These are phyloP conservation scores for Spongospora subterranea DNA, from an alignment of 208 protist species.

Conservation along the genomic window DNA sequence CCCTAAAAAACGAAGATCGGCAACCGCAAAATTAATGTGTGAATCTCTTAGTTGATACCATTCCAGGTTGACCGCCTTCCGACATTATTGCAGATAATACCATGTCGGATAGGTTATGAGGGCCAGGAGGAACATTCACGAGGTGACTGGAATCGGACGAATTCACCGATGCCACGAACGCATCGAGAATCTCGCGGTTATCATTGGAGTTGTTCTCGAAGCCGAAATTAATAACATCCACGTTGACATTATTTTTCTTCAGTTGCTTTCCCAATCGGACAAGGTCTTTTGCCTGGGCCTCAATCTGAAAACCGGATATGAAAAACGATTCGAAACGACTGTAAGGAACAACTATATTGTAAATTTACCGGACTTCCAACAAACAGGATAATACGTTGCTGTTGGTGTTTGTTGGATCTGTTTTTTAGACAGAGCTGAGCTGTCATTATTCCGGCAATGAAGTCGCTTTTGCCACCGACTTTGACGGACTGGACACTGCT, in stretches of 20 bases:
- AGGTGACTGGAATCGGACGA: constrained; percentile 54
- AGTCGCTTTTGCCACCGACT: constrained; percentile 84
- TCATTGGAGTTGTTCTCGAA: constrained; percentile 77
- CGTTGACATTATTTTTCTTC: constrained; percentile 93
- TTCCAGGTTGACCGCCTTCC: background rate
- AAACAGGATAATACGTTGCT: constrained; percentile 96
- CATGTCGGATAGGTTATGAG: constrained; percentile 60
- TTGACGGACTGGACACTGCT: constrained; percentile 83
- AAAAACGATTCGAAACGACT: background rate
- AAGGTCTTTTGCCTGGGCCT: constrained; percentile 76
- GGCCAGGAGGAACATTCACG: constrained; percentile 61
- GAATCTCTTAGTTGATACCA: constrained; percentile 6
- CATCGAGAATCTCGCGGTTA: constrained; percentile 86
- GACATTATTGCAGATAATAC: constrained; percentile 52
- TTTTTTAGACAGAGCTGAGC: constrained; percentile 92
- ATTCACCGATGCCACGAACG: constrained; percentile 87
- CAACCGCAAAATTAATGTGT: background rate
- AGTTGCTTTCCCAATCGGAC: constrained; percentile 90
- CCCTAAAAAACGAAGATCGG: constrained; percentile 21
- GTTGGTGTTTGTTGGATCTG: constrained; percentile 89
- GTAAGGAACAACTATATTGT: constrained; percentile 51
- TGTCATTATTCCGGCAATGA: constrained; percentile 61
- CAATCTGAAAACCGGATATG: constrained; percentile 63
- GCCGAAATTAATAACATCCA: constrained; percentile 95
- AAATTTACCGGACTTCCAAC: constrained; percentile 91